phyloP scores from a whole-genome alignment of 1,139 yeast species.

The Kazachstania sp. region DNA sequence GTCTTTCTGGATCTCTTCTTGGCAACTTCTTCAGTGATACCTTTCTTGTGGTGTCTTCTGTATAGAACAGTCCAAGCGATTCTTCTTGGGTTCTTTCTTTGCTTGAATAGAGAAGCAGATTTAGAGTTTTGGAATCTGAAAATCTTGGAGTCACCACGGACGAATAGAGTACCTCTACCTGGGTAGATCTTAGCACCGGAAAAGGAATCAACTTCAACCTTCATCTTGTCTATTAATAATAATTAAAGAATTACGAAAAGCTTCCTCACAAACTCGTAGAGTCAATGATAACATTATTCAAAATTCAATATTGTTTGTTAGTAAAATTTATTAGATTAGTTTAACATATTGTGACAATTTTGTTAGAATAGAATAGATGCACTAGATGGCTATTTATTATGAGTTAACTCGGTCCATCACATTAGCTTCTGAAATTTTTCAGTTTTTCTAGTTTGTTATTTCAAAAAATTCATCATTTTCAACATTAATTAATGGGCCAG shows the following conservation, averaged over 20 bases:
- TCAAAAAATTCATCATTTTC: no score
- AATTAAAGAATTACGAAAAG: neutral
- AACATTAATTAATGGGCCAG: no score
- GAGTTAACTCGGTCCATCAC: no score
- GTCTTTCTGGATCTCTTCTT: conserved; percentile 97
- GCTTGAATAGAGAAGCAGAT: conserved; percentile 96
- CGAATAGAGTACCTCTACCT: conserved; percentile 99
- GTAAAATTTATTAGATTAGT: no score
- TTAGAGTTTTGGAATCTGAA: conserved; percentile 99
- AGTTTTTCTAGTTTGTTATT: no score
- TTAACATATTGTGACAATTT: no score
- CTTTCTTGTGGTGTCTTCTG: conserved; percentile 99
- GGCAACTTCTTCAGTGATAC: conserved; percentile 95
- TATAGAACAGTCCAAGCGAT: conserved; percentile 98
- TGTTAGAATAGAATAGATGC: no score
- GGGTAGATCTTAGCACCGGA: conserved; percentile 99
- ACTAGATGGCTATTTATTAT: no score
- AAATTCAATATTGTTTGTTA: no score
- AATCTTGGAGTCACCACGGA: conserved; percentile 99
- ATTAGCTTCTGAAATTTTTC: no score
- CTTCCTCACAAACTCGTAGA: no score
- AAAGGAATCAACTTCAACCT: conserved; percentile 99
- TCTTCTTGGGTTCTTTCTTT: conserved; percentile 99
- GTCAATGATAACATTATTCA: no score
- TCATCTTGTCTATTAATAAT: conserved; percentile 42